Conservation (phyloP, 345 rosid species). For the Mangifera indica region DNA sequence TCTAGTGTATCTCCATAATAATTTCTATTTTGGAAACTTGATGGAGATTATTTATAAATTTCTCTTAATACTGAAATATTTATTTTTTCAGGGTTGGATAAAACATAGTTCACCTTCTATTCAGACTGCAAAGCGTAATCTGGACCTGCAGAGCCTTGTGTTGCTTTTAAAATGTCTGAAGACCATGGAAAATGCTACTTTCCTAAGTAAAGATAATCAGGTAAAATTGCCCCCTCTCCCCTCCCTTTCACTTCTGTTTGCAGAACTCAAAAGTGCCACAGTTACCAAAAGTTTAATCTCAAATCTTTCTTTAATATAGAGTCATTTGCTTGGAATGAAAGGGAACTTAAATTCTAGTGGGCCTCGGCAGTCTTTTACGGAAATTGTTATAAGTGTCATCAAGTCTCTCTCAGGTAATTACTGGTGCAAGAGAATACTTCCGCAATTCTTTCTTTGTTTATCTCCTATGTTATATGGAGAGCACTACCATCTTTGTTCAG, state of each 20-base stretch:
- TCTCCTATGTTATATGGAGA: background rate
- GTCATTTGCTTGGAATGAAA: constrained; percentile 81
- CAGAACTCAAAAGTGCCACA: background rate
- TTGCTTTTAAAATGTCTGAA: constrained; percentile 77
- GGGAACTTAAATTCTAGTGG: constrained; percentile 44
- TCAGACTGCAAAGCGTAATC: constrained; percentile 42
- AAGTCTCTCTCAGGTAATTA: constrained; percentile 80
- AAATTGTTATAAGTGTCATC: constrained; percentile 54
- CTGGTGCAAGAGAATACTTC: background rate
- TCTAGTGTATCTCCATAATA: background rate
- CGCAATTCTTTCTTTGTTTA: background rate
- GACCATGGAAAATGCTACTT: constrained; percentile 96
- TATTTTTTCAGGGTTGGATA: constrained; percentile 51
- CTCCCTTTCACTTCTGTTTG: background rate
- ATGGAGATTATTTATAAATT: background rate
- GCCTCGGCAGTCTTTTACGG: constrained; percentile 46
- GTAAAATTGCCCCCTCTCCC: constrained; percentile 26
- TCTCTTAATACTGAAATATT: constrained; percentile 3
- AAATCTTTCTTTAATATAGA: constrained; percentile 36
- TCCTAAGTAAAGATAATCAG: constrained; percentile 88
- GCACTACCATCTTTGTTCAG: background rate
- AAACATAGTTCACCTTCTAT: constrained; percentile 27
- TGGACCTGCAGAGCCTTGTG: constrained; percentile 44
- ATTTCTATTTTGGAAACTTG: constrained; percentile 7
- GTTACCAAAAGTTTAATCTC: constrained; percentile 13